phyloP scores from a whole-genome alignment of 257 asterid genomes.

The Nemophila menziesii region DNA sequence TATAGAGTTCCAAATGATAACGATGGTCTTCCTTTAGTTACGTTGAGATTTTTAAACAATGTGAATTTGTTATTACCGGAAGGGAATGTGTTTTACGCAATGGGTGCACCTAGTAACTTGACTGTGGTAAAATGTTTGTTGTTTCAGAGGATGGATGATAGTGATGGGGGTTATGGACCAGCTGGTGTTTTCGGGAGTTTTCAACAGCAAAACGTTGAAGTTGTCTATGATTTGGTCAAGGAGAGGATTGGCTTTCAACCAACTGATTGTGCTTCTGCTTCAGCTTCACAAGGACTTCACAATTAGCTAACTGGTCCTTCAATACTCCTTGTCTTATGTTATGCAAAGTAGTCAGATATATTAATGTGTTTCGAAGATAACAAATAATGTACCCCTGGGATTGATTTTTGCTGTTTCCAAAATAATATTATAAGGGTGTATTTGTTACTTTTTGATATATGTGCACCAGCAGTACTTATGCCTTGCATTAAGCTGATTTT shows the following conservation, averaged over 20 bases:
- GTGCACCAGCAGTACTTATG: too few relatives aligned
- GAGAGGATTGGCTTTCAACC: constrained; percentile 52
- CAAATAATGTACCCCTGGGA: too few relatives aligned
- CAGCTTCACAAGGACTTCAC: constrained; percentile 32
- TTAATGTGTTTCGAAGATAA: too few relatives aligned
- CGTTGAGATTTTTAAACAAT: constrained; percentile 52
- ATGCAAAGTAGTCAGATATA: too few relatives aligned
- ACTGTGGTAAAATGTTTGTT: constrained; percentile 50
- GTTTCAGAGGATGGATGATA: constrained; percentile 47
- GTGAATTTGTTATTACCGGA: constrained; percentile 36
- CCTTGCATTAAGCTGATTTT: too few relatives aligned
- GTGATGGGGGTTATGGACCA: constrained; percentile 29
- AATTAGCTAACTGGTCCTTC: too few relatives aligned
- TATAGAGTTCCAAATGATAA: constrained; percentile 28
- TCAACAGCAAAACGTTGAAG: constrained; percentile 65
- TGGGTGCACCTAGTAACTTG: constrained; percentile 44
- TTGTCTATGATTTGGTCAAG: constrained; percentile 65
- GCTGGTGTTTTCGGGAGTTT: constrained; percentile 69
- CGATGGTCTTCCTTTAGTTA: constrained; percentile 39
- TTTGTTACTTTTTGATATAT: too few relatives aligned
- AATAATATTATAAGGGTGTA: too few relatives aligned
- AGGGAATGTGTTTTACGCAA: constrained; percentile 49
- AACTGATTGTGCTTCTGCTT: constrained; percentile 45
- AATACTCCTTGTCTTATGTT: too few relatives aligned
- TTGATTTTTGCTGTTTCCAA: too few relatives aligned